Evolutionary conservation across 2,329 filamentous ascomycete genomes (phyloP).

Genomic region (Monosporascus sp.): DNA sequence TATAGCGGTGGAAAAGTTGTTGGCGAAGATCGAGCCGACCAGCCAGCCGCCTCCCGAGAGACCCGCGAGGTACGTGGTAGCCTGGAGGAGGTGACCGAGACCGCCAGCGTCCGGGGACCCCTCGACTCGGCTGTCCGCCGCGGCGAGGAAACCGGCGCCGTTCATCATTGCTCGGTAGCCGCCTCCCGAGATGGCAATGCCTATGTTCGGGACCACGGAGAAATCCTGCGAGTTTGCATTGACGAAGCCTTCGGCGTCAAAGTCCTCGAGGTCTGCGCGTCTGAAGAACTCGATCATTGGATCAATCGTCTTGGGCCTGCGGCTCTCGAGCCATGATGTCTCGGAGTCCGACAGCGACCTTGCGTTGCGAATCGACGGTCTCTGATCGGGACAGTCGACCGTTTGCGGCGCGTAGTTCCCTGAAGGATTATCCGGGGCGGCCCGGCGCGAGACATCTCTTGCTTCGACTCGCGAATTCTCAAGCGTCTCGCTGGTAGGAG

Average conservation of each 20-base stretch:
- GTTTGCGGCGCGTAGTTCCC: constrained; percentile 66
- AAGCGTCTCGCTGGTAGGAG: not conserved
- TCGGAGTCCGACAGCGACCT: constrained; percentile 61
- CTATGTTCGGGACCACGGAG: constrained; percentile 44
- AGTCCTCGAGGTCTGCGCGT: constrained; percentile 67
- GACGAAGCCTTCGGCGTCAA: constrained; percentile 58
- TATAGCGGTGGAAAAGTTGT: constrained; percentile 66
- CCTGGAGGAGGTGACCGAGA: constrained; percentile 63
- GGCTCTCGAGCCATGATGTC: constrained; percentile 63
- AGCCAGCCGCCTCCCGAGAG: constrained; percentile 73
- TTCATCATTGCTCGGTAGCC: constrained; percentile 68
- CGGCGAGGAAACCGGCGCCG: constrained; percentile 62
- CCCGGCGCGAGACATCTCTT: constrained; percentile 25
- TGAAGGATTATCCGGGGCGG: constrained; percentile 28
- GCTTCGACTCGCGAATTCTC: not conserved
- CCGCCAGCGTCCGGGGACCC: constrained; percentile 56
- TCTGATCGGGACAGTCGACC: constrained; percentile 63
- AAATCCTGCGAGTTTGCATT: constrained; percentile 61
- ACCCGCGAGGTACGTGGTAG: constrained; percentile 66
- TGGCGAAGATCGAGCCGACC: constrained; percentile 65
- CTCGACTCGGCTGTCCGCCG: constrained; percentile 60
- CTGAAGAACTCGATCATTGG: constrained; percentile 71
- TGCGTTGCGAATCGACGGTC: constrained; percentile 64
- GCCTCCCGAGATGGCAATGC: constrained; percentile 64
- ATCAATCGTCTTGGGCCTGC: constrained; percentile 66